A percentile compares a stretch with the other conserved stretches of the same genome.
Conservation (phyloP, 139 green algal genomes). For the Parachlorella kessleri region DNA sequence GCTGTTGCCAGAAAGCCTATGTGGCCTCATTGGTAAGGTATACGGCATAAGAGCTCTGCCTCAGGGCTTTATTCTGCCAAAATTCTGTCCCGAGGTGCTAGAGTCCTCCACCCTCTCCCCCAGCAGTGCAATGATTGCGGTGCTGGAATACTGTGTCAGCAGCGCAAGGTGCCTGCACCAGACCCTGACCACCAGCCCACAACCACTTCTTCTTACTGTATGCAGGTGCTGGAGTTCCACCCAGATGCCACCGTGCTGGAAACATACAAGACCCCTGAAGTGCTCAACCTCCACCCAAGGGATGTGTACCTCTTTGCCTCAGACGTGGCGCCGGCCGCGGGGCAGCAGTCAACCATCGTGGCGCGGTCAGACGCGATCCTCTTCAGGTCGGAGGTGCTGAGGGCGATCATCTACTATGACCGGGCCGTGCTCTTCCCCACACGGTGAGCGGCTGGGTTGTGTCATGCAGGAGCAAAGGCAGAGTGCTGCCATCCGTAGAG, state of each 20-base stretch:
- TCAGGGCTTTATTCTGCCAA: too few relatives aligned
- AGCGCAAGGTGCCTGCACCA: not conserved
- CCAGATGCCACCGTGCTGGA: constrained; percentile 39
- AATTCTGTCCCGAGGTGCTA: too few relatives aligned
- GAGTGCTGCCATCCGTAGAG: not conserved
- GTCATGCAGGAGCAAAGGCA: too few relatives aligned
- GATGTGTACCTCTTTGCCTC: constrained; percentile 54
- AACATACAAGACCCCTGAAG: constrained; percentile 50
- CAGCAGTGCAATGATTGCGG: too few relatives aligned
- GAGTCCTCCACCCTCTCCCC: too few relatives aligned
- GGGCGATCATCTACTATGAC: constrained; percentile 47
- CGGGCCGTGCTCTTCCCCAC: constrained; percentile 48
- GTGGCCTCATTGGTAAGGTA: too few relatives aligned
- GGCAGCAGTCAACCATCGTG: not conserved
- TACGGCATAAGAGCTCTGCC: too few relatives aligned
- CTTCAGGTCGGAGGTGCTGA: constrained; percentile 43
- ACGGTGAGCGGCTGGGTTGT: too few relatives aligned
- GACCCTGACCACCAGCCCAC: not conserved
- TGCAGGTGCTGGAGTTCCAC: constrained; percentile 51
- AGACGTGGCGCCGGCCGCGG: constrained; percentile 1
- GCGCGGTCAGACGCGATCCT: constrained; percentile 30
- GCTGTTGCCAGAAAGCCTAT: too few relatives aligned
- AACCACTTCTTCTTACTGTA: not conserved
- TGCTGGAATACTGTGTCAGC: too few relatives aligned
- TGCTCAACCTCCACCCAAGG: constrained; percentile 38